Percentiles rank a stretch among this genome's conserved stretches.
phyloP scores from a whole-genome alignment of 805 yeast species.

The Schwanniomyces polymorphus region DNA sequence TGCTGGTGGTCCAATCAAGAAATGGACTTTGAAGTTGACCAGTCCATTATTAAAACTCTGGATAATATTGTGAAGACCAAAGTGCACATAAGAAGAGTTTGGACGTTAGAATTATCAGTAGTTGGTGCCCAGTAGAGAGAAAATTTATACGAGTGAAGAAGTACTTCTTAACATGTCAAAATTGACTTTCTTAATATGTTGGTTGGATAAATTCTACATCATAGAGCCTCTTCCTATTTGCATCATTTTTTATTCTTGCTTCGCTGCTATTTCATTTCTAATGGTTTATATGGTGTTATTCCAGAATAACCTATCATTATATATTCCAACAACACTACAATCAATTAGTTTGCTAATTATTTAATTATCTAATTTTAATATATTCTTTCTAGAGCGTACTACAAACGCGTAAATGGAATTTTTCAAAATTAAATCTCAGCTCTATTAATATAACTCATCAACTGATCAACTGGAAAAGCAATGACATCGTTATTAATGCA shows the following conservation, averaged over 20 bases:
- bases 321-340: neutral
- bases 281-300: neutral
- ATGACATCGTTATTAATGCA: constrained; percentile 7
- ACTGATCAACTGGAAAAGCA: neutral
- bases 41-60: constrained; percentile 15
- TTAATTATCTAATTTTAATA: neutral
- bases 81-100: constrained; percentile 88
- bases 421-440: neutral
- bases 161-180: too few relatives aligned
- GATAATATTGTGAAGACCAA: constrained; percentile 38
- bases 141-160: neutral
- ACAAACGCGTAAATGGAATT: neutral
- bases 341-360: neutral
- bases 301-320: neutral
- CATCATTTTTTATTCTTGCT: neutral
- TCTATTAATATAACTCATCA: neutral
- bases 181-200: neutral
- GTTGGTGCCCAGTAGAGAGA: constrained; percentile 66
- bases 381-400: neutral
- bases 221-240: neutral
- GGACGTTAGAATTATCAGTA: constrained; percentile 94
- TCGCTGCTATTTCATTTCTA: neutral
- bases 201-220: neutral
- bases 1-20: constrained; percentile 93
- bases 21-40: constrained; percentile 42